Evolutionary conservation across 2,329 filamentous ascomycete genomes (phyloP).

Genomic region (Cladosporium phlei): DNA sequence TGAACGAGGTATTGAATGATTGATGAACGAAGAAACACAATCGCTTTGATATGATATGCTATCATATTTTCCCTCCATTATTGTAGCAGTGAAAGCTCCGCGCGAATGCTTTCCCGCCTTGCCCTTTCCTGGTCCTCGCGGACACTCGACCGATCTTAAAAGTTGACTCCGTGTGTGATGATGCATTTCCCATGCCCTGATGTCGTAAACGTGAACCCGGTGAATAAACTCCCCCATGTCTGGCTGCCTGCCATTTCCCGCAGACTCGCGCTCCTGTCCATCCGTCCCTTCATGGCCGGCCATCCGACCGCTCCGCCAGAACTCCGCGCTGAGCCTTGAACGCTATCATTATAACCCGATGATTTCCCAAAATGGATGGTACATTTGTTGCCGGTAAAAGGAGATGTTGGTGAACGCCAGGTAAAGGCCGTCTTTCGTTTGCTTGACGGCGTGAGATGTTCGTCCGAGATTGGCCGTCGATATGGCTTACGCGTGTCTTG

Average conservation of each 20-base stretch:
- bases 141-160: not conserved
- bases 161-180: no score
- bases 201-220: not conserved
- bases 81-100: no score
- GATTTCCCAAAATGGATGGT: not conserved
- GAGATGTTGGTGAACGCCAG: no score
- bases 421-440: no score
- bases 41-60: not conserved
- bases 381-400: not conserved
- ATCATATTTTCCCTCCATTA: not conserved
- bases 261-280: not conserved
- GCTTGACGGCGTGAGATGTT: no score
- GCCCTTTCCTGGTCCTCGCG: not conserved
- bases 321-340: no score
- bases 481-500: not conserved
- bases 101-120: not conserved
- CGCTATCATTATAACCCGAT: no score
- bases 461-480: not conserved
- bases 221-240: no score
- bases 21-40: not conserved
- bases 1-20: no score
- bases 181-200: not conserved
- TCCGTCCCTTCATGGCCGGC: not conserved
- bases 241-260: not conserved
- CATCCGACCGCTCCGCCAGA: conserved; percentile 8